These are phyloP conservation scores for Trichoderma aggressivum DNA, from an alignment of 2,329 filamentous ascomycete species.

Conservation along the genomic window DNA sequence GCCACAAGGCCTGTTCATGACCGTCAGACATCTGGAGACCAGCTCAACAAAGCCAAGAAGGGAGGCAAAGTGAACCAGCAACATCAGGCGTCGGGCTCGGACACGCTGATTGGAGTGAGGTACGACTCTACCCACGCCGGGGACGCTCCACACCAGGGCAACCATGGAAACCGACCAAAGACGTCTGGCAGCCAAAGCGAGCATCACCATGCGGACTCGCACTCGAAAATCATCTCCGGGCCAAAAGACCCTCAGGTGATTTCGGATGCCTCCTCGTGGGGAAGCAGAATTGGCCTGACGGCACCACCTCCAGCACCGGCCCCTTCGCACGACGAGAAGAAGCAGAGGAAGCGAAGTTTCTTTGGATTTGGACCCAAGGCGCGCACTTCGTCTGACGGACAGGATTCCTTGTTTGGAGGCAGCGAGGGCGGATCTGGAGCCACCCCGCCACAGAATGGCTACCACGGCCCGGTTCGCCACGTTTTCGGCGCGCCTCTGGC, in stretches of 20 bases:
- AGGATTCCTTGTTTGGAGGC: constrained; percentile 53
- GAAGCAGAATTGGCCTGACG: constrained; percentile 63
- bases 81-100: constrained; percentile 40
- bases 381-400: constrained; percentile 55
- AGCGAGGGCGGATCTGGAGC: constrained; percentile 44
- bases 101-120: constrained; percentile 54
- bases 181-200: constrained; percentile 34
- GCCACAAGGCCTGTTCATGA: constrained; percentile 37
- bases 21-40: constrained; percentile 36
- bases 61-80: constrained; percentile 23
- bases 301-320: constrained; percentile 46
- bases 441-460: constrained; percentile 42
- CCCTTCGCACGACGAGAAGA: constrained; percentile 67
- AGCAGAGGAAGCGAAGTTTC: constrained; percentile 74
- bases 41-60: constrained; percentile 35
- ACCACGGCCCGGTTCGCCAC: constrained; percentile 57
- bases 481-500: constrained; percentile 83
- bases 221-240: constrained; percentile 66
- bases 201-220: constrained; percentile 34
- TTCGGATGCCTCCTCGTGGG: constrained; percentile 78
- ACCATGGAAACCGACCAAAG: constrained; percentile 36
- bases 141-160: constrained; percentile 44
- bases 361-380: constrained; percentile 64
- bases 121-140: constrained; percentile 56
- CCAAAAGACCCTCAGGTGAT: constrained; percentile 84